phyloP scores from a whole-genome alignment of 2,329 filamentous ascomycete genomes.

The Fusarium subtropicale region DNA sequence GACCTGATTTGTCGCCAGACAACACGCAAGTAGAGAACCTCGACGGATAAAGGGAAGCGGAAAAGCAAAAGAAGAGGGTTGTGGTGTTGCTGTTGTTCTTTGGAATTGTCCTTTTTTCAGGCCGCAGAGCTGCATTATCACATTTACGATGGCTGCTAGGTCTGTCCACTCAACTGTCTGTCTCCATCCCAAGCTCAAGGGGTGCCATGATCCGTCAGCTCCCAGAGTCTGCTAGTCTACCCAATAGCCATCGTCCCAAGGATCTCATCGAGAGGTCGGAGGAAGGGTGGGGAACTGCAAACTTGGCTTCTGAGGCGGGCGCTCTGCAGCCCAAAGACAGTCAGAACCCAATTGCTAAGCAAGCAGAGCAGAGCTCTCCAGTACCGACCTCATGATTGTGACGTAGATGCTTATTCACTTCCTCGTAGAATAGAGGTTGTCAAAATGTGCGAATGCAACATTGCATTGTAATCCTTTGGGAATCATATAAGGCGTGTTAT shows the following conservation, averaged over 20 bases:
- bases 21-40: background rate
- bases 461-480: constrained; percentile 13
- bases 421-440: background rate
- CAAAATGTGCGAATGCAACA: constrained; percentile 26
- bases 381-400: constrained; percentile 21
- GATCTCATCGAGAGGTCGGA: constrained; percentile 1
- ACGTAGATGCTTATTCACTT: constrained; percentile 27
- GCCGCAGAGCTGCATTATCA: constrained; percentile 19
- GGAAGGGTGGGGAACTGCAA: constrained; percentile 15
- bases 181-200: constrained; percentile 6
- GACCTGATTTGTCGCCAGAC: background rate
- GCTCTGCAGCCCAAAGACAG: constrained; percentile 35
- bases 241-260: background rate
- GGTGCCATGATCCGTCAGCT: constrained; percentile 13
- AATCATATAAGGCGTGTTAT: constrained; percentile 2
- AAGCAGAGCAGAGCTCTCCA: background rate
- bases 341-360: constrained; percentile 40
- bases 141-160: constrained; percentile 3
- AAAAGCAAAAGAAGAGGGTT: background rate
- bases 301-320: constrained; percentile 34
- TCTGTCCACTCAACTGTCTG: background rate
- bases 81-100: constrained; percentile 8
- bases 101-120: background rate
- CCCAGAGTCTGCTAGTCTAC: background rate
- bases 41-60: constrained; percentile 14